phyloP scores from a whole-genome alignment of 306 rosid genomes.

The Datisca glomerata region DNA sequence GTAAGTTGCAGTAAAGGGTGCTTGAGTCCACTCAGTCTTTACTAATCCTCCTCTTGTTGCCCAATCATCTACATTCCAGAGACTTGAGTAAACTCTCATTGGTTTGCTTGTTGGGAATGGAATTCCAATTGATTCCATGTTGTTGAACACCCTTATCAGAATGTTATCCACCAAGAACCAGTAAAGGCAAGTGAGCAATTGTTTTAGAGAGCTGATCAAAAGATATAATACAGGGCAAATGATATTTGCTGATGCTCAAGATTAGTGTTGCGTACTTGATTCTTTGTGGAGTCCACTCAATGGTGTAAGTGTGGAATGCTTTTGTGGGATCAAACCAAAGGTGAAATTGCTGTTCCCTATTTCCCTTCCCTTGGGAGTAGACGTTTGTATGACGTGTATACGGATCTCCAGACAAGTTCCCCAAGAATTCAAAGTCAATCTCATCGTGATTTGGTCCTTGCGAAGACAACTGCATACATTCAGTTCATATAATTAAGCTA shows the following conservation, averaged over 20 bases:
- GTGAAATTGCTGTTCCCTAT: no score
- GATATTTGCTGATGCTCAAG: no score
- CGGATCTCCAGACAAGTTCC: slow-evolving; percentile 20
- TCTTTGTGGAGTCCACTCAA: slow-evolving; percentile 19
- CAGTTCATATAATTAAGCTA: no score
- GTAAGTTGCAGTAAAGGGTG: slow-evolving; percentile 37
- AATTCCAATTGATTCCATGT: slow-evolving; percentile 22
- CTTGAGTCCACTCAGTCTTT: slow-evolving; percentile 40
- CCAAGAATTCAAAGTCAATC: slow-evolving; percentile 31
- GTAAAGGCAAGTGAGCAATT: no score
- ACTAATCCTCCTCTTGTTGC: slow-evolving; percentile 35
- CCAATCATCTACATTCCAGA: slow-evolving; percentile 45
- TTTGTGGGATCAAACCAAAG: slow-evolving; percentile 31
- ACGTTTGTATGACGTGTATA: slow-evolving; percentile 23
- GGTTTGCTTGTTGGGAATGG: slow-evolving; percentile 26
- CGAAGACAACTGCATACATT: slow-evolving; percentile 42
- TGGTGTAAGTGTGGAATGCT: slow-evolving; percentile 22
- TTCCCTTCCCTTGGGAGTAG: no score
- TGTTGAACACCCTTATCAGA: slow-evolving; percentile 25
- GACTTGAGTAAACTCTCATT: slow-evolving; percentile 30
- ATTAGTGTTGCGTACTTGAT: no score
- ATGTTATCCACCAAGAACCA: slow-evolving; percentile 26
- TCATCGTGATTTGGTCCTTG: slow-evolving; percentile 28
- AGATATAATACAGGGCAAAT: no score
- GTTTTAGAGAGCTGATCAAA: no score